A percentile compares a stretch with the other conserved stretches of the same genome.
Conservation (phyloP, 768 basidiomycete species). For the Nevesoporus exiguus region DNA sequence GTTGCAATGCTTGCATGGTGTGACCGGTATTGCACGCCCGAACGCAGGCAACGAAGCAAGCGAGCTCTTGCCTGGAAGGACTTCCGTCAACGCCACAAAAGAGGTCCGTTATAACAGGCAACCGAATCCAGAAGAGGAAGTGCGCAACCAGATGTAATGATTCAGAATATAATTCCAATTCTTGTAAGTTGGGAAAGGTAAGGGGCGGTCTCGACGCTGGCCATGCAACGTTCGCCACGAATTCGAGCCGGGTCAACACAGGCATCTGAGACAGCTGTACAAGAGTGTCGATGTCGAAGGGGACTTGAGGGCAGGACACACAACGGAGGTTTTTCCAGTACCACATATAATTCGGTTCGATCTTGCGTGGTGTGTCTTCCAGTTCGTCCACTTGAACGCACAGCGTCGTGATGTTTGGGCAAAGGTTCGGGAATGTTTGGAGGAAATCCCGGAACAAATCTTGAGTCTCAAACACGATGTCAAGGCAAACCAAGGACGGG, state of each 20-base stretch:
- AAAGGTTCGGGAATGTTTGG: not conserved
- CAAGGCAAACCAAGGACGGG: not conserved
- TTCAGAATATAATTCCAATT: not conserved
- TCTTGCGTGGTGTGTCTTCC: not conserved
- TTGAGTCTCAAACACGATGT: not conserved
- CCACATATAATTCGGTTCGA: not conserved
- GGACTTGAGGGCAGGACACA: not conserved
- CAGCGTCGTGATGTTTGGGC: not conserved
- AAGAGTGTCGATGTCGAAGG: not conserved
- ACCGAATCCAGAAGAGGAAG: not conserved
- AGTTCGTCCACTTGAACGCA: not conserved
- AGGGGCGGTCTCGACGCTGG: not conserved
- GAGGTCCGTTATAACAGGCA: not conserved
- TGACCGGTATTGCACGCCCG: not conserved
- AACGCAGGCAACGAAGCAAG: not conserved
- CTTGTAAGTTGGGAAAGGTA: not conserved
- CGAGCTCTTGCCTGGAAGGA: not conserved
- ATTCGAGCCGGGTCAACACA: not conserved
- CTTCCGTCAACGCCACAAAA: not conserved
- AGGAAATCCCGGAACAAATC: not conserved
- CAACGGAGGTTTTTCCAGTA: not conserved
- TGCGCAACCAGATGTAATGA: not conserved
- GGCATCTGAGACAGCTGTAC: not conserved
- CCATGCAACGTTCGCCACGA: no score
- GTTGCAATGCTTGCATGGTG: not conserved